Conservation (phyloP, 2,329 filamentous ascomycete species). For the Botrytis fragariae region DNA sequence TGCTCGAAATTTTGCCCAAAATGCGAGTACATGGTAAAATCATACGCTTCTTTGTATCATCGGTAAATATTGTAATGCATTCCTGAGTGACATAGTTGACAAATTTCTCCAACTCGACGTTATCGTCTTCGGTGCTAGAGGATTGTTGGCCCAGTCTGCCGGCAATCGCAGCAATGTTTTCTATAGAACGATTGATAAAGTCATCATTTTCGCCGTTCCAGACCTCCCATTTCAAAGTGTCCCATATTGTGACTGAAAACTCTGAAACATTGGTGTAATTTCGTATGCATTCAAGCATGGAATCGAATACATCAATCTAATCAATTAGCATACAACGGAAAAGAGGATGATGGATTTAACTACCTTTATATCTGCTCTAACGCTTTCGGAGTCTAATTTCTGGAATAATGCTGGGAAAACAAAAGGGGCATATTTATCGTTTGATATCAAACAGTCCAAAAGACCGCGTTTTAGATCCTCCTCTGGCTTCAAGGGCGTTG, state of each 20-base stretch:
- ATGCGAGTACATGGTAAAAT: constrained; percentile 19
- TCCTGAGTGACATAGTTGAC: constrained; percentile 22
- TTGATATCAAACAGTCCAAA: constrained; percentile 33
- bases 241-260: constrained; percentile 36
- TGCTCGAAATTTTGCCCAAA: constrained; percentile 18
- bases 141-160: constrained; percentile 10
- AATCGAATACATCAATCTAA: constrained; percentile 34
- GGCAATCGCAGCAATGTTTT: constrained; percentile 30
- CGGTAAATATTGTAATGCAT: constrained; percentile 13
- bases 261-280: constrained; percentile 26
- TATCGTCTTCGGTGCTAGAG: constrained; percentile 17
- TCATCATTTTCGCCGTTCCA: constrained; percentile 38
- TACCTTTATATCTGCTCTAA: constrained; percentile 36
- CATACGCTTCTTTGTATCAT: constrained; percentile 19
- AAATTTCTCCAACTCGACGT: constrained; percentile 20
- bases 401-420: constrained; percentile 31
- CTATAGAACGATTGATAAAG: constrained; percentile 32
- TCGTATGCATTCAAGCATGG: constrained; percentile 27
- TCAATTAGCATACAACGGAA: constrained; percentile 24
- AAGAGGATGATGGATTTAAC: not conserved
- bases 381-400: constrained; percentile 31
- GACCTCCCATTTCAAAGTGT: constrained; percentile 38
- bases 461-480: constrained; percentile 31
- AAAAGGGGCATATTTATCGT: constrained; percentile 30
- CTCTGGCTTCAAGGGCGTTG: constrained; percentile 20